Percentiles rank a stretch among this genome's conserved stretches.
These are phyloP conservation scores for Cyanidiococcus yangmingshanensis DNA, from an alignment of 23 red algal species.

Conservation along the genomic window DNA sequence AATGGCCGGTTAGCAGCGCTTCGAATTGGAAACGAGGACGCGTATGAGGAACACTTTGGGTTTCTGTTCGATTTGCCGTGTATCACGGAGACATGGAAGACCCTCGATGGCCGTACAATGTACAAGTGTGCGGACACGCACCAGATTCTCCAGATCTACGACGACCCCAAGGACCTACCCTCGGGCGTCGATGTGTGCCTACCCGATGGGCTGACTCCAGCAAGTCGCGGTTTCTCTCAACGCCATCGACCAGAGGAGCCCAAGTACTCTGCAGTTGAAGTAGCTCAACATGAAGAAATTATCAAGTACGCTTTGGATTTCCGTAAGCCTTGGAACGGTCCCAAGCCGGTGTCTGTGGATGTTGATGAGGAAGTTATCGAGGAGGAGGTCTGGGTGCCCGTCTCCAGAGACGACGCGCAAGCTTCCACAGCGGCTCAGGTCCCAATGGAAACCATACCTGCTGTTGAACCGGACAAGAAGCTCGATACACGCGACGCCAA, in stretches of 20 bases:
- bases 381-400: conserved; percentile 17
- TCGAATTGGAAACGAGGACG: background rate
- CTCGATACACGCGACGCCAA: background rate
- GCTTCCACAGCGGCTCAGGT: background rate
- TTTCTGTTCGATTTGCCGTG: conserved; percentile 77
- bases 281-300: conserved; percentile 50
- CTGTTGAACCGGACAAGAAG: background rate
- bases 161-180: conserved; percentile 12
- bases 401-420: background rate
- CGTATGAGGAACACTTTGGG: conserved; percentile 51
- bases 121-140: conserved; percentile 87
- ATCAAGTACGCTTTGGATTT: conserved; percentile 85
- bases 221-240: conserved; percentile 39
- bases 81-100: conserved; percentile 77
- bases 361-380: conserved; percentile 5
- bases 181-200: background rate
- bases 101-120: conserved; percentile 57
- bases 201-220: conserved; percentile 65
- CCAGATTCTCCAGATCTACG: conserved; percentile 44
- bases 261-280: conserved; percentile 46
- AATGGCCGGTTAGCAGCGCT: conserved; percentile 9
- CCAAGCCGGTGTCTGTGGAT: conserved; percentile 6
- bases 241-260: conserved; percentile 37
- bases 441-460: background rate
- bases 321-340: conserved; percentile 2